phyloP scores from a whole-genome alignment of 257 asterid genomes.

The Ballota nigra region DNA sequence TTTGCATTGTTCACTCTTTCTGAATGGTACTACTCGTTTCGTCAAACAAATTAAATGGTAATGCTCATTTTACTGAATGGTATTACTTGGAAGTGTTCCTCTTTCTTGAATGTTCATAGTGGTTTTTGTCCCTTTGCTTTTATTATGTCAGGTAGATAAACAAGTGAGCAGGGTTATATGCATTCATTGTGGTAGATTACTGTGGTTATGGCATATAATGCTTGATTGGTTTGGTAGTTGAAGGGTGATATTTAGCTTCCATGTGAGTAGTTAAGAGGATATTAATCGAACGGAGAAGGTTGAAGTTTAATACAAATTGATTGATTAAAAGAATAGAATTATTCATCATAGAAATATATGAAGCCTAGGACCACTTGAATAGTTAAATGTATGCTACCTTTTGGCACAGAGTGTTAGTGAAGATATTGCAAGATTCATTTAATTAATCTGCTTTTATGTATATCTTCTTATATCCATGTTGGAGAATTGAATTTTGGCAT shows the following conservation, averaged over 20 bases:
- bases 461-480: not conserved
- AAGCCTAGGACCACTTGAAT: not conserved
- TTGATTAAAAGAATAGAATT: not conserved
- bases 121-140: not conserved
- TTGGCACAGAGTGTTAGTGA: not conserved
- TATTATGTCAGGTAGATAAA: not conserved
- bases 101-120: not conserved
- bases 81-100: too few relatives aligned
- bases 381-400: not conserved
- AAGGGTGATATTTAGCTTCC: not conserved
- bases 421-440: not conserved
- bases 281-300: not conserved
- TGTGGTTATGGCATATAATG: not conserved
- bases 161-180: not conserved
- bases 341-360: not conserved
- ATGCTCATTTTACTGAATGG: too few relatives aligned
- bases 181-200: not conserved
- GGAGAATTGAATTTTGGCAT: not conserved
- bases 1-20: too few relatives aligned
- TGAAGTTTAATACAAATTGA: not conserved
- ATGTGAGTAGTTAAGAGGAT: not conserved
- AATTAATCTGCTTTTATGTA: not conserved
- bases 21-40: not conserved
- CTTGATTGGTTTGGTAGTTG: not conserved
- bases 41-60: too few relatives aligned